phyloP scores from a whole-genome alignment of 2,329 filamentous ascomycete species.

The Ceratocystis variospora region DNA sequence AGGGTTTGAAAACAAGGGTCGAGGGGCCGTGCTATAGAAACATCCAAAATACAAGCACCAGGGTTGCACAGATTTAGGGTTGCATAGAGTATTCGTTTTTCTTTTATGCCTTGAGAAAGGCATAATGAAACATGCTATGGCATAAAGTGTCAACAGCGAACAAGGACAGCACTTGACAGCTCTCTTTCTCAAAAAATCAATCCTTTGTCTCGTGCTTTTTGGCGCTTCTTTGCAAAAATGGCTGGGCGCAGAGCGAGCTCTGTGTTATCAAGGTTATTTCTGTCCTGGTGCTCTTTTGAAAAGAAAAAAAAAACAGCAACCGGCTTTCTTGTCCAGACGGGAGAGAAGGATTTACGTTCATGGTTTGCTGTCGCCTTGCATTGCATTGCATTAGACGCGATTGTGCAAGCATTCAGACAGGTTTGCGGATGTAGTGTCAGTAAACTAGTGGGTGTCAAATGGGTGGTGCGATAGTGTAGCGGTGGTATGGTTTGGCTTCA shows the following conservation, averaged over 20 bases:
- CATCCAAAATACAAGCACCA: no score
- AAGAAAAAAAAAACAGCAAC: no score
- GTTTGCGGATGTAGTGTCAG: background rate
- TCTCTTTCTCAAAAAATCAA: no score
- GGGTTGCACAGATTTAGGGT: background rate
- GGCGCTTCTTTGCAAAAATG: no score
- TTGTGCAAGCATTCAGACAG: background rate
- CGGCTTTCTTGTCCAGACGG: no score
- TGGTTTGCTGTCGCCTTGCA: background rate
- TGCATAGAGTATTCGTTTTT: background rate
- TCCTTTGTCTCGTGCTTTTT: background rate
- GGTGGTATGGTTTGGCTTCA: no score
- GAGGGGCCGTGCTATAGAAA: no score
- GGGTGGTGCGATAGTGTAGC: background rate
- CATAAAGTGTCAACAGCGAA: slow-evolving; percentile 2
- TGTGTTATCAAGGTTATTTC: no score
- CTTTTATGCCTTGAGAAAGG: background rate
- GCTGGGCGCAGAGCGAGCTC: background rate
- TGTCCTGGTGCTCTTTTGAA: no score
- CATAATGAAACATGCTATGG: background rate
- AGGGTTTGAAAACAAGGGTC: background rate
- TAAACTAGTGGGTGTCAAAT: background rate
- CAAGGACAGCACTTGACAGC: no score
- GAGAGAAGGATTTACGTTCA: no score
- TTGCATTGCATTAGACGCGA: slow-evolving; percentile 1